These are phyloP conservation scores for Candida tetrigidarum DNA, from an alignment of 1,139 yeast species.

Conservation along the genomic window DNA sequence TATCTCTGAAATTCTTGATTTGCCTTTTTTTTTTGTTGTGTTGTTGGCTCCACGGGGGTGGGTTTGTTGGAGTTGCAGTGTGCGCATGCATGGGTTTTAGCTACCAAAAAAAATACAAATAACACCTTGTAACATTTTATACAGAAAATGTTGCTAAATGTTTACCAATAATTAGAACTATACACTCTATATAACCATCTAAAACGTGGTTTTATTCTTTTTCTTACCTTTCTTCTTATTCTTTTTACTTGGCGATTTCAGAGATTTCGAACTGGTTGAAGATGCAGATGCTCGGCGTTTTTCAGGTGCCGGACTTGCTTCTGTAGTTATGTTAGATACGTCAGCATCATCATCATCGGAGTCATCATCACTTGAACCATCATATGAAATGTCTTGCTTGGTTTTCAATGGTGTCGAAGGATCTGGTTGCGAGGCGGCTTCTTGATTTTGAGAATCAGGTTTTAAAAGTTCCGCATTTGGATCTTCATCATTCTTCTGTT, in stretches of 20 bases:
- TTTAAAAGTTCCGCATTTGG: too few relatives aligned
- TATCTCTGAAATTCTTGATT: background rate
- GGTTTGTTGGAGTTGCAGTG: too few relatives aligned
- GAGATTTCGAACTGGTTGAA: background rate
- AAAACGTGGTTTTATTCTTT: conserved; percentile 4
- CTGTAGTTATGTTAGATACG: background rate
- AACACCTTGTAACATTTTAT: too few relatives aligned
- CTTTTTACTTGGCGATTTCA: conserved; percentile 12
- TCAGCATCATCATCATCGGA: conserved; percentile 3
- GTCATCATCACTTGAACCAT: conserved; percentile 5
- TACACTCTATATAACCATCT: background rate
- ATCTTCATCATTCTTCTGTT: conserved; percentile 1
- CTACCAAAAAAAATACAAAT: too few relatives aligned
- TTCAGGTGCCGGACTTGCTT: conserved; percentile 7
- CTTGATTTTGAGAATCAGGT: too few relatives aligned
- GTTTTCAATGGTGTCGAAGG: too few relatives aligned
- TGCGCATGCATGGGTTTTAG: too few relatives aligned
- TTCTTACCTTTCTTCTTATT: conserved; percentile 9
- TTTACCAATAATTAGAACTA: too few relatives aligned
- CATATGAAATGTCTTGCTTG: too few relatives aligned
- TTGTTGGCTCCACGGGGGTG: background rate
- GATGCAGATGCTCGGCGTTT: background rate
- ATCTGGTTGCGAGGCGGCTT: too few relatives aligned
- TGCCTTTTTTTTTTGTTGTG: background rate
- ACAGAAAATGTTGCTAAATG: too few relatives aligned